A percentile compares a stretch with the other conserved stretches of the same genome.
Conservation (phyloP, 2,329 filamentous ascomycete species). For the Atkinsonella hypoxylon region DNA sequence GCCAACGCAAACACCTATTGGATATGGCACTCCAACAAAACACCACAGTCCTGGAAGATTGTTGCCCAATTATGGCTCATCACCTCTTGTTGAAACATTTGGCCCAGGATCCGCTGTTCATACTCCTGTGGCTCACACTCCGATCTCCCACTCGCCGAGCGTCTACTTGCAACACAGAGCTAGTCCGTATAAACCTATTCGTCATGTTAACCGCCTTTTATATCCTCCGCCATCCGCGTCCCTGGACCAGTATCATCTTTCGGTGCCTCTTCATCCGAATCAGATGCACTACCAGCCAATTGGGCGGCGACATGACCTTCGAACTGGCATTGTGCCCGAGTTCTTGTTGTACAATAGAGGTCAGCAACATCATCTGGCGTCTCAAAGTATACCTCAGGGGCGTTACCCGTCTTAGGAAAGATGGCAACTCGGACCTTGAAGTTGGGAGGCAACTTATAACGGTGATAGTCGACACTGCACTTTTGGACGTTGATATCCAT, state of each 20-base stretch:
- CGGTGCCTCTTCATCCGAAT: constrained; percentile 44
- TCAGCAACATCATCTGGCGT: constrained; percentile 16
- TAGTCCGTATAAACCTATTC: constrained; percentile 86
- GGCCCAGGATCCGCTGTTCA: constrained; percentile 39
- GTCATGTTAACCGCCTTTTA: constrained; percentile 80
- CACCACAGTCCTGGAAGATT: constrained; percentile 39
- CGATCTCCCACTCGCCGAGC: constrained; percentile 71
- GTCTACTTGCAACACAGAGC: constrained; percentile 78
- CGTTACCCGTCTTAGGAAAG: constrained; percentile 24
- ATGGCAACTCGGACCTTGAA: constrained; percentile 9
- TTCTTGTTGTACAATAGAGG: constrained; percentile 30
- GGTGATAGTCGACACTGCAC: no score
- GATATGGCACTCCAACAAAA: constrained; percentile 40
- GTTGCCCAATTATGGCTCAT: constrained; percentile 40
- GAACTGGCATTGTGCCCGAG: constrained; percentile 60
- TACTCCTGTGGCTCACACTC: constrained; percentile 46
- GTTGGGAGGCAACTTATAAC: background rate
- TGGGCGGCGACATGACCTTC: constrained; percentile 55
- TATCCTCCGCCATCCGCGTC: constrained; percentile 75
- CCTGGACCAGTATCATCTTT: constrained; percentile 59
- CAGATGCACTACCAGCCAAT: constrained; percentile 79
- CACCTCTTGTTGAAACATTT: constrained; percentile 54
- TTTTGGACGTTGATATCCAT: background rate
- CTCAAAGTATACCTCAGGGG: constrained; percentile 19
- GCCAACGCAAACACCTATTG: constrained; percentile 19